A percentile compares a stretch with the other conserved stretches of the same genome.
Evolutionary conservation across 2,329 filamentous ascomycete genomes (phyloP).

Genomic region (Fusarium pseudoanthophilum): DNA sequence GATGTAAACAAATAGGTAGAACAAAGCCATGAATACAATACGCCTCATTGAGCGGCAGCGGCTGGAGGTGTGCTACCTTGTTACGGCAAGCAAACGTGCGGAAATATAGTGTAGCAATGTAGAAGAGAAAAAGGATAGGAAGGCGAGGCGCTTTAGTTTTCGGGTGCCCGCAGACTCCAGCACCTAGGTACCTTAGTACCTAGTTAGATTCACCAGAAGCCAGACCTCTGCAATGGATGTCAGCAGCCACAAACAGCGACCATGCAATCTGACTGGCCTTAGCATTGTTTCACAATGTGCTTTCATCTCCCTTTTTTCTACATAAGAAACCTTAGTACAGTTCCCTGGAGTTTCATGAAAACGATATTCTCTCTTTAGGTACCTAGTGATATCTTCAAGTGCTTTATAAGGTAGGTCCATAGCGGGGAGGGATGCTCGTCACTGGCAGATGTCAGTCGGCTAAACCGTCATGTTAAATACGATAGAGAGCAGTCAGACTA

Average conservation of each 20-base stretch:
- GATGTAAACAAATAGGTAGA: background rate
- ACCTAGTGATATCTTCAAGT: background rate
- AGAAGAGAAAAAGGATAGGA: background rate
- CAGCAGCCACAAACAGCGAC: background rate
- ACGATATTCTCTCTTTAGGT: background rate
- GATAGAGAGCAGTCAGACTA: background rate
- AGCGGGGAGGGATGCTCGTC: background rate
- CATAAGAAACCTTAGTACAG: background rate
- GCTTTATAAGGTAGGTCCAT: background rate
- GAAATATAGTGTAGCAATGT: background rate
- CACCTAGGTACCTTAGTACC: background rate
- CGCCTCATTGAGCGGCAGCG: background rate
- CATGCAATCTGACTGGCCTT: background rate
- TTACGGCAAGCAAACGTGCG: background rate
- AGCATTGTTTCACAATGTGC: background rate
- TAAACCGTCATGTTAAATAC: background rate
- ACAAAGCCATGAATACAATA: background rate
- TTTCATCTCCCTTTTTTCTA: background rate
- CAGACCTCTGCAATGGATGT: background rate
- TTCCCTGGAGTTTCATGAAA: background rate
- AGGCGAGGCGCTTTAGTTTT: slow-evolving; percentile 13
- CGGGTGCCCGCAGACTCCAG: slow-evolving; percentile 1
- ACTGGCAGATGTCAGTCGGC: background rate
- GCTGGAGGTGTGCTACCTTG: background rate
- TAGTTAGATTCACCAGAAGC: background rate